A percentile compares a stretch with the other conserved stretches of the same genome.
Conservation (phyloP, 345 rosid genomes). For the Arabis alpina region DNA sequence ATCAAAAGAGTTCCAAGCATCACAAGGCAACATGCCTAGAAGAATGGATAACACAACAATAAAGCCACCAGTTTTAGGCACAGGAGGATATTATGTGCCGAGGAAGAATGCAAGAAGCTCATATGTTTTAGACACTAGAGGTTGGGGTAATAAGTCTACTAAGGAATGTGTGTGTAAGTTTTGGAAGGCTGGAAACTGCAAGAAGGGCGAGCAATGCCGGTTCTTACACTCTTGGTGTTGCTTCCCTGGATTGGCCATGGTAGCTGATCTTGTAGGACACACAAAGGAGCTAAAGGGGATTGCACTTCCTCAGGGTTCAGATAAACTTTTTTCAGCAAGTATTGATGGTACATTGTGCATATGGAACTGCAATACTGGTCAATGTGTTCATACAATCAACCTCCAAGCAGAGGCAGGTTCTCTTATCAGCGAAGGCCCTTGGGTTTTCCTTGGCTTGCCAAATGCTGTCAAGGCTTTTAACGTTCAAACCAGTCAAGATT, state of each 20-base stretch:
- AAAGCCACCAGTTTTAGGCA: no score
- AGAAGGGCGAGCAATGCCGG: conserved; percentile 39
- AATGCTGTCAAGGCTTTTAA: conserved; percentile 55
- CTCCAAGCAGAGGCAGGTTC: conserved; percentile 56
- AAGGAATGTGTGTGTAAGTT: conserved; percentile 30
- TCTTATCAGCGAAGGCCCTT: conserved; percentile 57
- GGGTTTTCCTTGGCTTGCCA: conserved; percentile 68
- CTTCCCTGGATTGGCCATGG: conserved; percentile 36
- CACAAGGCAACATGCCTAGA: no score
- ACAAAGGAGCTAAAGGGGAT: conserved; percentile 54
- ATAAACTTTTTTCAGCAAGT: conserved; percentile 64
- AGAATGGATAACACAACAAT: no score
- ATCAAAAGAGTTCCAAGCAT: conserved; percentile 27
- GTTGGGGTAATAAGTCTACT: no score
- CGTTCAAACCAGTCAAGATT: no score
- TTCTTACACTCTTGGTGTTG: conserved; percentile 43
- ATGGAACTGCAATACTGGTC: conserved; percentile 68
- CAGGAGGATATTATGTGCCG: no score
- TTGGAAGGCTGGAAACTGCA: conserved; percentile 43
- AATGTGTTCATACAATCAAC: conserved; percentile 40
- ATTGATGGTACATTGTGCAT: conserved; percentile 50
- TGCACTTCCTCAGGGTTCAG: conserved; percentile 53
- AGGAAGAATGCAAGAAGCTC: no score
- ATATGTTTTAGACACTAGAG: no score
- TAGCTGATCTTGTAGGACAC: conserved; percentile 45